phyloP scores from a whole-genome alignment of 305 asterid genomes.

The Fraxinus nigra region DNA sequence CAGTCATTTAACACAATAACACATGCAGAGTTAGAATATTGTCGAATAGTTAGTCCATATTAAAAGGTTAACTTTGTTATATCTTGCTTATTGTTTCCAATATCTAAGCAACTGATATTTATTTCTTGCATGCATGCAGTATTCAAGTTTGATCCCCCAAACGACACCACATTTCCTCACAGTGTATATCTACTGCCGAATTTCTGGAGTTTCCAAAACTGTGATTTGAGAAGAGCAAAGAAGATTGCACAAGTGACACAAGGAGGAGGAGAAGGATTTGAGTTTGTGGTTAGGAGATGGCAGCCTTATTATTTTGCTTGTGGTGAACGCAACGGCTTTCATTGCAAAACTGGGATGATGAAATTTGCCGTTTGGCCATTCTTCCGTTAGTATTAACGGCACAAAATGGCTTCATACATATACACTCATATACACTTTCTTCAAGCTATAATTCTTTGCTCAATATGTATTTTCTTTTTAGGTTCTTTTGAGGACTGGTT shows the following conservation, averaged over 20 bases:
- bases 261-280: conserved; percentile 52
- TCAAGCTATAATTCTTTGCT: background rate
- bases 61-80: no score
- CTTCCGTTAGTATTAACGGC: conserved; percentile 30
- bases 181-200: conserved; percentile 55
- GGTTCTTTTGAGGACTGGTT: background rate
- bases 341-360: conserved; percentile 63
- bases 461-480: background rate
- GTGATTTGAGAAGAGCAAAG: conserved; percentile 50
- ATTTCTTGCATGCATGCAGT: conserved; percentile 26
- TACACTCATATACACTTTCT: background rate
- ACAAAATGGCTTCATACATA: background rate
- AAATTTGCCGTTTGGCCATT: conserved; percentile 60
- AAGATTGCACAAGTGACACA: conserved; percentile 44
- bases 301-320: conserved; percentile 64
- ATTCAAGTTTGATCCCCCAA: conserved; percentile 70
- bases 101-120: background rate
- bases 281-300: conserved; percentile 57
- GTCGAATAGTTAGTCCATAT: no score
- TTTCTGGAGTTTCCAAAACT: conserved; percentile 50
- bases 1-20: no score
- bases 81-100: background rate
- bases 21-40: no score
- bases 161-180: conserved; percentile 49
- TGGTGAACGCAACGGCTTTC: conserved; percentile 57